Base-by-base conservation (phyloP, 352 stramenopile genomes). In the Paralagenidium karlingii region DNA sequence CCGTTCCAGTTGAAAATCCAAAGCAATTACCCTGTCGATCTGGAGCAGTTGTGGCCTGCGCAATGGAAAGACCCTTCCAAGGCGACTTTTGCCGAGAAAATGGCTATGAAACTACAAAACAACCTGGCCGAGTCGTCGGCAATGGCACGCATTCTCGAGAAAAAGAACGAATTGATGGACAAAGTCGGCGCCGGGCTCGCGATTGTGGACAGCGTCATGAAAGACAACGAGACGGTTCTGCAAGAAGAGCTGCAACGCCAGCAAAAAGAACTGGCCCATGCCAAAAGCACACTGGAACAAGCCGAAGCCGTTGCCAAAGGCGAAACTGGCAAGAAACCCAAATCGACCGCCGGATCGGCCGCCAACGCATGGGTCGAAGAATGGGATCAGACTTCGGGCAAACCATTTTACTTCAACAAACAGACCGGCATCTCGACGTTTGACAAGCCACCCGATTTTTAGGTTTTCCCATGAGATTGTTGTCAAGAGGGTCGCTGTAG, bases 371-470 rank as follows among this genome's bases (percentile, higher is more conserved):
- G 80, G 80, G 57, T 86, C 13, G 71, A 88, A 51, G 63, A 86
- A 47, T 87, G 74, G 68, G 77, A 93, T 51, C 74, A 84, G 24
- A 56, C 40, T 19, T 42, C 58, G 18, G 70, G 73, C 34, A 87
- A 88, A 47, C 62, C 69, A 5, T 94, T 88, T 44, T 94, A 94
- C 68, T 93, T 68, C 39, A 89, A 94, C 60, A 80, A 79, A 43
- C 63, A 86, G 51, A 92, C 75, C 7, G 70, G 75, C 15, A 18
- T 86, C 46, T 86, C 77, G 16, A 65, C 70, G 5, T 94, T 75
- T 75, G 74, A 86, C 16, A 85, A 84, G 54, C 80, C 80, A 0
- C 30, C 33, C 0, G 76, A 85, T 24, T 69, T 88, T 10, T 84
- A 43, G 28, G 9, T n/a, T 33, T 15, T n/a, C 12, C 2, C 13